Base-by-base conservation (phyloP, 1,284 basidiomycete species). In the Amylostereum chailletii region DNA sequence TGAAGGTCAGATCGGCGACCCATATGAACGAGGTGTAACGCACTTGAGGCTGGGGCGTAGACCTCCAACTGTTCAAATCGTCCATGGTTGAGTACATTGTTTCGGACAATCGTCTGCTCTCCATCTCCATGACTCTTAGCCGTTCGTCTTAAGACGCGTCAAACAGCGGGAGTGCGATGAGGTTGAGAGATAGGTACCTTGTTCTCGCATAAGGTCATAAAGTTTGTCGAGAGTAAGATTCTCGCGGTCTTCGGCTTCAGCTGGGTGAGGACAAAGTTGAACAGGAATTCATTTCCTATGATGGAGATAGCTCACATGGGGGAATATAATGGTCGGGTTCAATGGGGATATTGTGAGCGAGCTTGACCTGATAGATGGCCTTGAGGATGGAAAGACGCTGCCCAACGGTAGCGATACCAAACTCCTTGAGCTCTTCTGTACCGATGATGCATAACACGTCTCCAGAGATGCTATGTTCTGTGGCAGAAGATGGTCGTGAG, bases 401-500 rank as follows among this genome's bases (percentile, higher is more conserved):
- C 5, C 94, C 93, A 55, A 96, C 79, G 36, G 86, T 90, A 26
- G 78, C 62, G 43, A 97, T 79, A 4, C 94, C 94, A 51, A 96
- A 71, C 49, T 89, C 84, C 65, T 89, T 90, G 55, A 97, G 77
- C 2, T 80, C 69, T 41, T 93, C 88, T 44, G 83, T 77, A 64
- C 93, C 88, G 41, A 96, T 75, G 58, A 88, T 73, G 53, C 86
- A 81, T 11, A 97, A 75, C 2, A 92, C 83, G 57, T 95, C 91
- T 49, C 94, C 94, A 4, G 86, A 86, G 57, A 97, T 90, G 55
- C 82, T 85, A 66, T 97, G 89, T 64, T 94, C 94, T 94, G 62
- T 34, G 44, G 27, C 39, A 34, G 33, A 7, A 1, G 8, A 48
- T 37, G 36, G n/a, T 7, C 3, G 54, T 46, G 42, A 47, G 48